phyloP scores from a whole-genome alignment of 768 basidiomycete genomes.

The Candolleomyces eurysporus region DNA sequence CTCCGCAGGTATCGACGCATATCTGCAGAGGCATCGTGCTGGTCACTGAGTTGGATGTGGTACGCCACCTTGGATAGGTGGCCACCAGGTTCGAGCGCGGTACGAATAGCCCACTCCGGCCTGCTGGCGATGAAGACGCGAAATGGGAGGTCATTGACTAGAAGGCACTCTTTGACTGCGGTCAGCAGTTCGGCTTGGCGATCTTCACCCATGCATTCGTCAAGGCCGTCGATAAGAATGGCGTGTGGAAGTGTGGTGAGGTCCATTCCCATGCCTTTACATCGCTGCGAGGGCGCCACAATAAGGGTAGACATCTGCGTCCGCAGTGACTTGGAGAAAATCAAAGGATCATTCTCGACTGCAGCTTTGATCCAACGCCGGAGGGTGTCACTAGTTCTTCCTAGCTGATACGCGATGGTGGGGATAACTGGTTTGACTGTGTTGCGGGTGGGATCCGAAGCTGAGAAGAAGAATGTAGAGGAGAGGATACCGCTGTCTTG shows the following conservation, averaged over 20 bases:
- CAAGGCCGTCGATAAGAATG: slow-evolving; percentile 5
- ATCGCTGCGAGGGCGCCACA: neutral
- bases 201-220: neutral
- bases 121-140: too few relatives aligned
- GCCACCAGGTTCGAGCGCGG: too few relatives aligned
- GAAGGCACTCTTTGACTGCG: neutral
- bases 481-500: neutral
- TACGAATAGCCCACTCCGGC: too few relatives aligned
- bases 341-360: neutral
- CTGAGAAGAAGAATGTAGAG: slow-evolving; percentile 5
- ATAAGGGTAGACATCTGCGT: neutral
- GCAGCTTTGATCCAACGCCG: neutral
- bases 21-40: too few relatives aligned
- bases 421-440: neutral
- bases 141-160: too few relatives aligned
- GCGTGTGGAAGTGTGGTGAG: neutral
- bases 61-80: too few relatives aligned
- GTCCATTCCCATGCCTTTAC: too few relatives aligned
- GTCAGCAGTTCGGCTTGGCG: neutral
- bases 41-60: too few relatives aligned
- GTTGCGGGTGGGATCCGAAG: neutral
- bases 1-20: too few relatives aligned
- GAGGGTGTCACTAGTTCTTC: neutral
- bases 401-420: slow-evolving; percentile 5
- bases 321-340: neutral